Evolutionary conservation across 148 eudicot genomes (phyloP).

Genomic region (Spergularia marina): DNA sequence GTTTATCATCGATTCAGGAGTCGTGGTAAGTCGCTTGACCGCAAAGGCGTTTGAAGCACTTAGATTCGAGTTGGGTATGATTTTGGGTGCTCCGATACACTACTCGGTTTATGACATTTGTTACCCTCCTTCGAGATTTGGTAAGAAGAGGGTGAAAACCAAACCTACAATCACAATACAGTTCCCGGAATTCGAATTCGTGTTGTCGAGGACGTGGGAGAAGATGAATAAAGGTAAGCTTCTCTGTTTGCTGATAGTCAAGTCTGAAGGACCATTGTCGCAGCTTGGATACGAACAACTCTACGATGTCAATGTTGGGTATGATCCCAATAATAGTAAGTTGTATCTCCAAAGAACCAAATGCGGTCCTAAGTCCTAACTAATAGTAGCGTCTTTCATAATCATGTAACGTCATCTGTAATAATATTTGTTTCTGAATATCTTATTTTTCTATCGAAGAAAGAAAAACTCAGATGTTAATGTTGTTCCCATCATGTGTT

Average conservation of each 20-base stretch:
- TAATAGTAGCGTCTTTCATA: too few species aligned
- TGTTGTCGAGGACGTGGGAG: constrained; percentile 6
- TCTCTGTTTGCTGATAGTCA: neutral
- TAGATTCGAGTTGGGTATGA: neutral
- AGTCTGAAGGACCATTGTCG: neutral
- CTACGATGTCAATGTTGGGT: neutral
- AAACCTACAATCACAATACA: neutral
- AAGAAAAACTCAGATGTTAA: too few species aligned
- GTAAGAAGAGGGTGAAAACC: neutral
- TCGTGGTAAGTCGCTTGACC: neutral
- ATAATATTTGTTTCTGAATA: too few species aligned
- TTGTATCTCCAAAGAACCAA: neutral
- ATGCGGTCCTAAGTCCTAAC: neutral
- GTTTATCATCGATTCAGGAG: neutral
- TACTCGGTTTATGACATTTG: neutral
- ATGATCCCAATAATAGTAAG: neutral
- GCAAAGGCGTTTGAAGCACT: neutral
- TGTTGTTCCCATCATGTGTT: too few species aligned
- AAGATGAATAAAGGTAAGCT: neutral
- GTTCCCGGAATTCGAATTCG: constrained; percentile 2
- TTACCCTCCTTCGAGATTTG: neutral
- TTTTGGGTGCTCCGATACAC: neutral
- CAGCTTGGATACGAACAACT: constrained; percentile 3
- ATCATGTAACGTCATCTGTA: too few species aligned
- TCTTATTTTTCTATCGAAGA: too few species aligned